Percentiles rank a stretch among this genome's conserved stretches.
Evolutionary conservation across 441 rosid genomes (phyloP).

Genomic region (Croton setiger): DNA sequence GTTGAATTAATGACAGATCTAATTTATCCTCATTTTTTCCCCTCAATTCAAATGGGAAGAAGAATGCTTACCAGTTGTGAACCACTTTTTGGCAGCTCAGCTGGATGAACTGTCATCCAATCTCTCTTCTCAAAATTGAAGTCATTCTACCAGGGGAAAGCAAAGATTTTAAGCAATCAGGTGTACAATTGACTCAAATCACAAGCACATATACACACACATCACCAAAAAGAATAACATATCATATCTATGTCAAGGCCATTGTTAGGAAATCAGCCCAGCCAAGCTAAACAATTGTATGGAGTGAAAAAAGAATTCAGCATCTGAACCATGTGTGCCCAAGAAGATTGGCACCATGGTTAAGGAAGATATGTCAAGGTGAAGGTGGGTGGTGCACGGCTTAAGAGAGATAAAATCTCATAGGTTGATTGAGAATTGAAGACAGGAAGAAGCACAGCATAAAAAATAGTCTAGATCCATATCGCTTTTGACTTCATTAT

Average conservation of each 20-base stretch:
- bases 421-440: no score
- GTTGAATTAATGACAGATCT: slow-evolving; percentile 2
- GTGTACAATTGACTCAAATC: background rate
- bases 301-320: no score
- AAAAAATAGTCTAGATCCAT: no score
- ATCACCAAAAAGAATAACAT: slow-evolving; percentile 1
- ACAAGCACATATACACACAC: slow-evolving; percentile 1
- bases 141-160: slow-evolving; percentile 44
- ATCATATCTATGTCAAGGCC: background rate
- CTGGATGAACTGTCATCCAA: slow-evolving; percentile 64
- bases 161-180: slow-evolving; percentile 17
- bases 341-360: no score
- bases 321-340: no score
- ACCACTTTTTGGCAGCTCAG: slow-evolving; percentile 62
- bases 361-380: no score
- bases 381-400: no score
- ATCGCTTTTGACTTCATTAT: no score
- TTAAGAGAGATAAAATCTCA: no score
- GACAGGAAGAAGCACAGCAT: no score
- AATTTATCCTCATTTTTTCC: background rate
- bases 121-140: slow-evolving; percentile 78
- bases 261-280: no score
- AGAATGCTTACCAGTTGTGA: slow-evolving; percentile 58
- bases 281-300: no score
- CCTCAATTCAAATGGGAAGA: slow-evolving; percentile 4